Evolutionary conservation across 345 rosid species (phyloP).

Genomic region (Acer negundo): DNA sequence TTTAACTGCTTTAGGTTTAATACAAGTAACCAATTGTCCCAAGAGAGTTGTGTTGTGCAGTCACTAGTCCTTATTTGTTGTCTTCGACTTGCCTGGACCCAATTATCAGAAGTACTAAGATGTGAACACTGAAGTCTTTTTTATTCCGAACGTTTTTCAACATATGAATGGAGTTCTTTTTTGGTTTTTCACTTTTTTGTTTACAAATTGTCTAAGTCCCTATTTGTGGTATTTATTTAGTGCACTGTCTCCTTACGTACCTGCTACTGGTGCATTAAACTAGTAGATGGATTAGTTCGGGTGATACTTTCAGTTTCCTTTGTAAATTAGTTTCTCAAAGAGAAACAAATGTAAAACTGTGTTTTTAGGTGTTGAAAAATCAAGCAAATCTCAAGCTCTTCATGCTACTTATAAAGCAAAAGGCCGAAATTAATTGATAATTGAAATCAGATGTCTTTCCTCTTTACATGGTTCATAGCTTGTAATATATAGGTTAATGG

Average conservation of each 20-base stretch:
- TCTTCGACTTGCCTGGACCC: too few relatives aligned
- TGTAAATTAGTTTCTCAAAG: background rate
- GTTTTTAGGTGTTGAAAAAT: background rate
- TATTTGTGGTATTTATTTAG: background rate
- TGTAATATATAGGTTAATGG: background rate
- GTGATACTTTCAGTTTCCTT: background rate
- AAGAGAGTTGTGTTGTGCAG: background rate
- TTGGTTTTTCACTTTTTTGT: background rate
- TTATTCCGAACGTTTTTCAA: background rate
- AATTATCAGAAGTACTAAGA: background rate
- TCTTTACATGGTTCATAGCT: background rate
- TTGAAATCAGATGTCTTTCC: background rate
- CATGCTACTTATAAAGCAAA: background rate
- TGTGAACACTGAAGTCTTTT: background rate
- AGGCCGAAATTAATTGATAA: background rate
- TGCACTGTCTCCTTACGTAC: background rate
- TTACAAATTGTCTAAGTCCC: background rate
- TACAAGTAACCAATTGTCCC: background rate
- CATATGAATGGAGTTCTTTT: background rate
- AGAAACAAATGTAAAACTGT: background rate
- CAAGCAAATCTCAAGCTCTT: background rate
- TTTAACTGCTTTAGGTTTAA: background rate
- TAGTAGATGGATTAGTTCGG: background rate
- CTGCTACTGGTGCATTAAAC: background rate
- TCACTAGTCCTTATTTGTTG: background rate